Percentiles rank a stretch among this genome's conserved stretches.
Conservation (phyloP, 176 grass and related monocot species). For the Hordeum marinum region DNA sequence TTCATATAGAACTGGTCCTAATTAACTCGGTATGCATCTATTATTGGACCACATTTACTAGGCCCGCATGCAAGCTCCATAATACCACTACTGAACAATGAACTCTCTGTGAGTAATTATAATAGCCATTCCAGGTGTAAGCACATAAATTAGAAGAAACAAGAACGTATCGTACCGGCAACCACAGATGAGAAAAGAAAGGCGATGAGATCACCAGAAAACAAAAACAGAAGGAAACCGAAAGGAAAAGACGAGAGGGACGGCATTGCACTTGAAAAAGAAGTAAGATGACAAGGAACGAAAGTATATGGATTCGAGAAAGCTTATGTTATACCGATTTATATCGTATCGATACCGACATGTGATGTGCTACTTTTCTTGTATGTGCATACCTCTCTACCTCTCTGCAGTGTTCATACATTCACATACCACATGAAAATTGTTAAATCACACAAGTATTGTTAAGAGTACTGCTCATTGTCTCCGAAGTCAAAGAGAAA, state of each 20-base stretch:
- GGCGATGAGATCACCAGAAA: constrained; percentile 32
- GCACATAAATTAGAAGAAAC: constrained; percentile 21
- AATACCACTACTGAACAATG: neutral
- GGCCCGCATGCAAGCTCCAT: neutral
- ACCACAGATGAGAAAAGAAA: constrained; percentile 19
- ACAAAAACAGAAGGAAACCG: constrained; percentile 39
- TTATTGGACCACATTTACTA: neutral
- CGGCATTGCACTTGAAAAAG: constrained; percentile 44
- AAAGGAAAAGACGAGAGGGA: constrained; percentile 39
- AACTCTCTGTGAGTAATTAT: neutral
- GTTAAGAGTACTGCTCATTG: constrained; percentile 19
- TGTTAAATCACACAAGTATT: constrained; percentile 11
- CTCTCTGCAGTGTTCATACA: constrained; percentile 17
- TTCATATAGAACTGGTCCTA: neutral
- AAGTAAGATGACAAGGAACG: constrained; percentile 32
- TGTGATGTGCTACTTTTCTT: constrained; percentile 41
- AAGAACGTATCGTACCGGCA: constrained; percentile 20
- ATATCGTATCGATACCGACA: constrained; percentile 30
- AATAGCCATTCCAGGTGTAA: neutral
- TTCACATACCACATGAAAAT: constrained; percentile 8
- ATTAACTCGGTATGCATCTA: neutral
- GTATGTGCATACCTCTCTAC: constrained; percentile 7
- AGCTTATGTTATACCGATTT: constrained; percentile 19
- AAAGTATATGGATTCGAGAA: constrained; percentile 20
- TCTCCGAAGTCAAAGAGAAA: constrained; percentile 30